Percentiles rank a stretch among this genome's conserved stretches.
These are phyloP conservation scores for Vaccinium macrocarpon DNA, from an alignment of 148 eudicot genomes.

Conservation along the genomic window DNA sequence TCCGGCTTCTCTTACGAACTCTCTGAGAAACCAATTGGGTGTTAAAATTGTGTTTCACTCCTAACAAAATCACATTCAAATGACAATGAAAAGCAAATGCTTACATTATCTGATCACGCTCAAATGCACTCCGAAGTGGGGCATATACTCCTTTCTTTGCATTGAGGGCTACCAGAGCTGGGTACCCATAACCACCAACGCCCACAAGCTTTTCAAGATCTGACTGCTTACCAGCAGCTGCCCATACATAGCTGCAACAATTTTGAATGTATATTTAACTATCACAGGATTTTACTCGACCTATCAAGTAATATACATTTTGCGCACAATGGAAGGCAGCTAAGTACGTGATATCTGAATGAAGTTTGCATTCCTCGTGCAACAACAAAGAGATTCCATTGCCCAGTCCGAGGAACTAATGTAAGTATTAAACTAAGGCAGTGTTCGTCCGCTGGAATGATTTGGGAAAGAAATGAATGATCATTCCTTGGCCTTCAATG, in stretches of 20 bases:
- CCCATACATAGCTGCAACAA: slow-evolving; percentile 91
- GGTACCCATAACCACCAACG: slow-evolving; percentile 97
- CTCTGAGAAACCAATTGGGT: slow-evolving; percentile 46
- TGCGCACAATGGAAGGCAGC: neutral
- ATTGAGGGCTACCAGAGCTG: slow-evolving; percentile 92
- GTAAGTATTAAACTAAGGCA: neutral
- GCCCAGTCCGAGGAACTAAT: neutral
- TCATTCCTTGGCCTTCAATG: neutral
- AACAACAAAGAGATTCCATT: neutral
- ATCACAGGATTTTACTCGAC: neutral
- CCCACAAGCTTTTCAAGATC: slow-evolving; percentile 91
- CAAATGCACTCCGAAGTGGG: slow-evolving; percentile 84
- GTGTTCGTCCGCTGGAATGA: neutral
- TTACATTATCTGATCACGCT: slow-evolving; percentile 78
- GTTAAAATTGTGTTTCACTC: neutral
- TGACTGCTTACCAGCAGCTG: slow-evolving; percentile 88
- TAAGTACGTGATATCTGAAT: neutral
- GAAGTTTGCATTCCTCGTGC: neutral
- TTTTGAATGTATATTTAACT: neutral
- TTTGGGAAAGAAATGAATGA: neutral
- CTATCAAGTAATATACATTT: neutral
- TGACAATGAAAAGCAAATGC: slow-evolving; percentile 19
- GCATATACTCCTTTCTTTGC: slow-evolving; percentile 84
- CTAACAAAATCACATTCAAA: neutral
- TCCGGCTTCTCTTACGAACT: slow-evolving; percentile 87